Base-by-base conservation (phyloP, 139 green algal species). In the Asterochloris erici region DNA sequence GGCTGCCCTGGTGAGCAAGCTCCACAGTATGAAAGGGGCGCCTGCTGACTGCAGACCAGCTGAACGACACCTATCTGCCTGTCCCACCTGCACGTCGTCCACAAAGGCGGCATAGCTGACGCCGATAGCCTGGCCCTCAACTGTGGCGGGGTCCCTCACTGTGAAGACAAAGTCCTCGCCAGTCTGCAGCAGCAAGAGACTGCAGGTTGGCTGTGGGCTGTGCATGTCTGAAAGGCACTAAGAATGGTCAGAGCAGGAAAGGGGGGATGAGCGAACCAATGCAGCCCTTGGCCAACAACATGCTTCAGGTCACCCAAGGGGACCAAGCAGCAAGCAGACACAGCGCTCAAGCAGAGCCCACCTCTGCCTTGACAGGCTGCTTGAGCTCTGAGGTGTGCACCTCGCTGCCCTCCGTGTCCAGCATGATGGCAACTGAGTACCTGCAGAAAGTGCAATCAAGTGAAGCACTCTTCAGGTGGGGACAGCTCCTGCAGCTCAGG, bases 361-460 rank as follows among this genome's bases (percentile, higher is more conserved):
- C 88, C 83, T 93, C 88, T 1, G 86, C 89, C 54, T 90, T 91
- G 64, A 93, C 83, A 17, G 92, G 89, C 47, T 89, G 81, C 0
- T 76, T n/a, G 13, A 95, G 70, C 75, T 90, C 86, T 12, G 81
- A 85, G 23, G 90, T 92, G 85, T 97, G 94, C 24, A 97, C 92
- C 82, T 97, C 94, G 77, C 83, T 91, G 24, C 94, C 94, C 82
- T 97, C 93, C 12, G 94, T 97, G 88, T 97, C 94, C 76, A 94
- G 77, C 92, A 97, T 96, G 71, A 96, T 90, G 16, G 89, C 90
- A 13, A 95, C 84, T 26, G 87, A 92, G 82, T 89, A 93, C 17
- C 90, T 91, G 84, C 68, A 66, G 29, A 10, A 0, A 23, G 68
- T 54, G 64, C 1, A 69, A 74, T n/a, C 47, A 61, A 9, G 9